Percentiles rank a stretch among this genome's conserved stretches.
These are phyloP conservation scores for Lachnellula willkommii DNA, from an alignment of 2,329 filamentous ascomycete genomes.

Conservation along the genomic window DNA sequence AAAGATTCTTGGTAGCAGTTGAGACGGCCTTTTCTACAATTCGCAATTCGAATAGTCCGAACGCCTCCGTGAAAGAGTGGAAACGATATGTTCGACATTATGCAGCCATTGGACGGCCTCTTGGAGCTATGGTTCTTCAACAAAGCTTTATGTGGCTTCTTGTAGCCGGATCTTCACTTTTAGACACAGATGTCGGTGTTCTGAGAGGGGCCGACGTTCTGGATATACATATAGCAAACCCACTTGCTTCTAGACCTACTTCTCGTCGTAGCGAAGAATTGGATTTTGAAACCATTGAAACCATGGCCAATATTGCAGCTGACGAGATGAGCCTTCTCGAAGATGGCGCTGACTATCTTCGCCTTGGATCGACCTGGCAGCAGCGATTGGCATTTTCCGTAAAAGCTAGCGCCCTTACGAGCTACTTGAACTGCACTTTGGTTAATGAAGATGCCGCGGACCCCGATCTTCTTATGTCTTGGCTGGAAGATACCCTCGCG, in stretches of 20 bases:
- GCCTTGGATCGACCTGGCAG: slow-evolving; percentile 78
- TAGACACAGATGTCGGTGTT: slow-evolving; percentile 58
- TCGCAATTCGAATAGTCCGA: slow-evolving; percentile 66
- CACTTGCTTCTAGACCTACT: slow-evolving; percentile 35
- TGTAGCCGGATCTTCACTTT: slow-evolving; percentile 69
- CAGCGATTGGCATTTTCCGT: slow-evolving; percentile 81
- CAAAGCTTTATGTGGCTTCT: slow-evolving; percentile 83
- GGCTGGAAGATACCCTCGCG: slow-evolving; percentile 77
- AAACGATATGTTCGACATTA: slow-evolving; percentile 82
- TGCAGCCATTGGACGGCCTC: slow-evolving; percentile 67
- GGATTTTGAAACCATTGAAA: slow-evolving; percentile 53
- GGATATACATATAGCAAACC: slow-evolving; percentile 62
- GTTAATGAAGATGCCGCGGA: slow-evolving; percentile 79
- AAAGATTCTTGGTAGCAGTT: slow-evolving; percentile 76
- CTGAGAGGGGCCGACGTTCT: slow-evolving; percentile 62
- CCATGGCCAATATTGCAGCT: slow-evolving; percentile 65
- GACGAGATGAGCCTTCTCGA: slow-evolving; percentile 85
- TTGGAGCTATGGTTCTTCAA: slow-evolving; percentile 88
- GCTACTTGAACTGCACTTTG: slow-evolving; percentile 79
- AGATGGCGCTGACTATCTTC: slow-evolving; percentile 82
- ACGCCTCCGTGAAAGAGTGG: slow-evolving; percentile 73
- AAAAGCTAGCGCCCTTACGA: slow-evolving; percentile 74
- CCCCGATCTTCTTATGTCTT: slow-evolving; percentile 69
- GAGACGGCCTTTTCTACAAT: slow-evolving; percentile 89
- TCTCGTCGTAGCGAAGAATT: slow-evolving; percentile 41